These are phyloP conservation scores for Acer negundo DNA, from an alignment of 345 rosid genomes.

Conservation along the genomic window DNA sequence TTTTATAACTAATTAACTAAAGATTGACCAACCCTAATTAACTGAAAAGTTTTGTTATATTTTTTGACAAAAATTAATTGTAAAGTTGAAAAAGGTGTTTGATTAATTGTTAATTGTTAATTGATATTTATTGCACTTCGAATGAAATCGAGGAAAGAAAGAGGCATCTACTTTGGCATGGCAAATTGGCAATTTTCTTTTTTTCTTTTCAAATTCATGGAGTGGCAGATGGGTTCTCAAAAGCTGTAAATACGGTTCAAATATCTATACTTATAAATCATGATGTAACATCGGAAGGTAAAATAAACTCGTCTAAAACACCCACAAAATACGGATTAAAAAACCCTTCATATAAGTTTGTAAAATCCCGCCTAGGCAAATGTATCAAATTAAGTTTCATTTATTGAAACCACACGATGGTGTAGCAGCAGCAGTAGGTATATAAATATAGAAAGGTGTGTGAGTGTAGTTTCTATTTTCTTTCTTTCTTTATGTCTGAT, in stretches of 20 bases:
- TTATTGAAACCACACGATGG: not conserved
- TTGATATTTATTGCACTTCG: not conserved
- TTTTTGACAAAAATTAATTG: not conserved
- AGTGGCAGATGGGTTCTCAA: too few relatives aligned
- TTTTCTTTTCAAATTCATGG: not conserved
- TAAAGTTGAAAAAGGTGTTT: not conserved
- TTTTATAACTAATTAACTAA: not conserved
- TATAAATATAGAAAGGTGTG: not conserved
- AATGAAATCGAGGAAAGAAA: not conserved
- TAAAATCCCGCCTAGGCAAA: too few relatives aligned
- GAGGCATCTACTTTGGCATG: not conserved
- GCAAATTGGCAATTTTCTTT: not conserved
- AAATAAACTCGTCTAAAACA: too few relatives aligned
- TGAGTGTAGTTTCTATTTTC: too few relatives aligned
- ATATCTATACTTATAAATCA: too few relatives aligned
- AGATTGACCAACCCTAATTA: not conserved
- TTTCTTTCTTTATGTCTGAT: conserved; percentile 6
- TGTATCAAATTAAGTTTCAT: not conserved
- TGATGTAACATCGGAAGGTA: too few relatives aligned
- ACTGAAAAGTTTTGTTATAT: not conserved
- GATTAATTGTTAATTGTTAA: not conserved
- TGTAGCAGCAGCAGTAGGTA: not conserved
- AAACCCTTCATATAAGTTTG: too few relatives aligned
- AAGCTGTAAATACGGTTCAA: too few relatives aligned
- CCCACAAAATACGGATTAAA: too few relatives aligned